Conservation (phyloP, 805 yeast species). For the Candida succiphila region DNA sequence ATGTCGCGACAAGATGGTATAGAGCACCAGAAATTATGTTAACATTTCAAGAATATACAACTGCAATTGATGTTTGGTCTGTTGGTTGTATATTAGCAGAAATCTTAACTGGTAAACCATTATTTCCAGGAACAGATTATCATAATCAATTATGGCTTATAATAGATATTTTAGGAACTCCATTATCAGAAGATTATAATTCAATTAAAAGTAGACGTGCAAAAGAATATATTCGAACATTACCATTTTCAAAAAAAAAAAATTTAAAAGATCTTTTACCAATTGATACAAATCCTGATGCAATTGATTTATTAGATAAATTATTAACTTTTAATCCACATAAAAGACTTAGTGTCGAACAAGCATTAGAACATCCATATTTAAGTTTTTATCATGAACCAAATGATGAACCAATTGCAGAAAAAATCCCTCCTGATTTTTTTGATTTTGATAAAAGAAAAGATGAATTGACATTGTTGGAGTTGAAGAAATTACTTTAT, state of each 20-base stretch:
- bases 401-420: conserved; percentile 81
- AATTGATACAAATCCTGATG: conserved; percentile 44
- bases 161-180: conserved; percentile 82
- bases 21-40: conserved; percentile 97
- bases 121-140: conserved; percentile 92
- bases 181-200: conserved; percentile 66
- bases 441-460: conserved; percentile 83
- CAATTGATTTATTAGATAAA: conserved; percentile 56
- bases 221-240: conserved; percentile 72
- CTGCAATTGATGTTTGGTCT: conserved; percentile 95
- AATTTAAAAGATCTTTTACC: conserved; percentile 45
- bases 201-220: conserved; percentile 76
- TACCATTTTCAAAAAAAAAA: conserved; percentile 61
- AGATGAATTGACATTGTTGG: conserved; percentile 66
- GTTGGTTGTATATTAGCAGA: conserved; percentile 95
- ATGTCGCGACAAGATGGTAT: conserved; percentile 97
- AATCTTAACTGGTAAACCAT: conserved; percentile 73
- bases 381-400: conserved; percentile 88
- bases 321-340: conserved; percentile 78
- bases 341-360: conserved; percentile 72
- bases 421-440: conserved; percentile 75
- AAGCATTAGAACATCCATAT: conserved; percentile 83
- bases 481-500: conserved; percentile 68
- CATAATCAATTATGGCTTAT: conserved; percentile 83
- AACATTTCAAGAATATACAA: conserved; percentile 85